Evolutionary conservation across 805 yeast species (phyloP), one percentile per base, ranked within the genome.

Genomic region (Lipomyces sp.): DNA sequence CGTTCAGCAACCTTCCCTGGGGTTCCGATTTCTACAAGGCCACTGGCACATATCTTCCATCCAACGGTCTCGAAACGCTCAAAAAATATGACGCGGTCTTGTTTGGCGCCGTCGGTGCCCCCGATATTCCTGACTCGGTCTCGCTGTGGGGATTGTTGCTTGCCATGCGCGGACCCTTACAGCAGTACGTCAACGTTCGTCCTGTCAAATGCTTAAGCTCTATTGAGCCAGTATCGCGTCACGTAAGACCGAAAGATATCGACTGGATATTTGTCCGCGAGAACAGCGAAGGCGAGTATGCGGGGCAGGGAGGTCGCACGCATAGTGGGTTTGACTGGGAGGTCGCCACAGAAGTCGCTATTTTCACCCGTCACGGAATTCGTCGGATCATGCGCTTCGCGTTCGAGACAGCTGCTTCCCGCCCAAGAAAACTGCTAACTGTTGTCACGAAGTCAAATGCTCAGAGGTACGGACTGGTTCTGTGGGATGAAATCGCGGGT

Each of bases 221-320:
- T 7, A 64, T 64, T 24, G 35, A 53, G 32, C 65, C 65, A 35
- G 65, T 59, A 2, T 57, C 60, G 8, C 60, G 64, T 18, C 15
- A 39, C 32, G 66, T 45, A 24, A 54, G 50, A 34, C 60, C 62
- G 4, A 51, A 50, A 24, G 68, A 64, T 37, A 57, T 64, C 53
- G 68, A 64, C 59, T 64, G 68, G 68, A 37, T 63, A 18, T 34
- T 64, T 7, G 68, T 64, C 8, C 64, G 68, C n/a, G 64, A 63
- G 59, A 69, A 69, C 53, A 67, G 71, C 29, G 71, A 69, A 48
- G 71, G 71, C 48, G 71, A 69, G 53, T 69, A 69, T 33, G 65
- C 71, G 11, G 71, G 71, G n/a, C 72, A 69, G 15, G 72, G 72
- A 6, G 72, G 72, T 18, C 64, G 72, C 30, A 56, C 71, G 11